Conservation (phyloP, 2,329 filamentous ascomycete genomes). For the Ilyonectria destructans region DNA sequence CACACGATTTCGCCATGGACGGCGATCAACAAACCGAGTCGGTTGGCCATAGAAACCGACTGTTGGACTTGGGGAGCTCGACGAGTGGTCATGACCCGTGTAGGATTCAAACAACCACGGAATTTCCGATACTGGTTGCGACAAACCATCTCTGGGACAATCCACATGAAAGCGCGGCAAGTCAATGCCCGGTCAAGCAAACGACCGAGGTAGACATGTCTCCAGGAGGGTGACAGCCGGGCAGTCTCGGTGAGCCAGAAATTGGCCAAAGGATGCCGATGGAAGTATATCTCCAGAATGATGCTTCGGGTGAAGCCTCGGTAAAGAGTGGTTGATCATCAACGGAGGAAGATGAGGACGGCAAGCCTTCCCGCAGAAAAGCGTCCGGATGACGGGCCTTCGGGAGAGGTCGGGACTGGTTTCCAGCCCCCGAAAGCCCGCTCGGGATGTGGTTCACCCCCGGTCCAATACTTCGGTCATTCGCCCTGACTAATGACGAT, state of each 20-base stretch:
- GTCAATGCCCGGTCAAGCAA: slow-evolving; percentile 5
- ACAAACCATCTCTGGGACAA: not conserved
- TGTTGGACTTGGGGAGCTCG: not conserved
- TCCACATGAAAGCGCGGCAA: not conserved
- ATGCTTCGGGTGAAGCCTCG: slow-evolving; percentile 23
- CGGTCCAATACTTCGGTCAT: slow-evolving; percentile 9
- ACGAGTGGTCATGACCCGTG: no score
- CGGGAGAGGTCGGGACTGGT: slow-evolving; percentile 35
- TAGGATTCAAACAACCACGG: not conserved
- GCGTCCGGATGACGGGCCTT: slow-evolving; percentile 23
- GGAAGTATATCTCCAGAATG: slow-evolving; percentile 26
- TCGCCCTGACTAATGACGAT: slow-evolving; percentile 17
- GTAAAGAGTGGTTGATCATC: slow-evolving; percentile 18
- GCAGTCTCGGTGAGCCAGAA: slow-evolving; percentile 23
- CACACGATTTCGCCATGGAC: not conserved
- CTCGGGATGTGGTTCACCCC: slow-evolving; percentile 25
- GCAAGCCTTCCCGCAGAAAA: slow-evolving; percentile 27
- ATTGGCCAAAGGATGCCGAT: slow-evolving; percentile 27
- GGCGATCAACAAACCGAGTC: not conserved
- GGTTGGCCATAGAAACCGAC: not conserved
- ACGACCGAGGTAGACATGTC: not conserved
- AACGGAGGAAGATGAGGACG: slow-evolving; percentile 21
- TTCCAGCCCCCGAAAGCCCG: slow-evolving; percentile 32
- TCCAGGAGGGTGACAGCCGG: not conserved
- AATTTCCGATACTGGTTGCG: no score